Evolutionary conservation across 176 grass and related monocot species (phyloP).

Genomic region (Bothriochloa decipiens): DNA sequence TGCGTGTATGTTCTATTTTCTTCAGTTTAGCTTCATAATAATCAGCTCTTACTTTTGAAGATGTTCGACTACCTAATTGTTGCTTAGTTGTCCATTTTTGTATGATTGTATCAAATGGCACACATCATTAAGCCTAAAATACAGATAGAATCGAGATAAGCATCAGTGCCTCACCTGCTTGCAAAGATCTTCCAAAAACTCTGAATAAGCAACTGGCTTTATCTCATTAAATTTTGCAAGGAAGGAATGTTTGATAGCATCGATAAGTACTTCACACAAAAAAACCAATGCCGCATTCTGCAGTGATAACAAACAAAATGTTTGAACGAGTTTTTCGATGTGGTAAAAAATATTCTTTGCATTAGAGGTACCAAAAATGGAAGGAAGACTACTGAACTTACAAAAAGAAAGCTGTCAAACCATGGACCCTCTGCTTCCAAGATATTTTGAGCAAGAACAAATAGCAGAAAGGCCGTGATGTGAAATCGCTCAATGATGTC

Average conservation of each 20-base stretch:
- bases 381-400: constrained; percentile 53
- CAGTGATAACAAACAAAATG: constrained; percentile 37
- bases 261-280: constrained; percentile 92
- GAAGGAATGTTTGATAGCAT: constrained; percentile 97
- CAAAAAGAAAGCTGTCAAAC: constrained; percentile 80
- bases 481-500: constrained; percentile 97
- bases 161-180: constrained; percentile 65
- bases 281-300: constrained; percentile 88
- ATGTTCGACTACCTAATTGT: background rate
- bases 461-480: constrained; percentile 86
- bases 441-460: constrained; percentile 98
- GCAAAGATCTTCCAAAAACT: constrained; percentile 98
- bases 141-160: constrained; percentile 21
- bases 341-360: background rate
- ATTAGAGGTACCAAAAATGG: background rate
- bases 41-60: background rate
- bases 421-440: constrained; percentile 96
- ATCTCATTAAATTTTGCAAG: constrained; percentile 99
- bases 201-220: constrained; percentile 90
- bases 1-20: background rate
- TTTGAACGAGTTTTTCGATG: constrained; percentile 1
- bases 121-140: background rate
- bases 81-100: constrained; percentile 5
- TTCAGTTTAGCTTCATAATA: constrained; percentile 24
- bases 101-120: background rate